Evolutionary conservation across 2,329 filamentous ascomycete species (phyloP), one percentile per base, ranked within the genome.

Genomic region (Colletotrichum sp.): DNA sequence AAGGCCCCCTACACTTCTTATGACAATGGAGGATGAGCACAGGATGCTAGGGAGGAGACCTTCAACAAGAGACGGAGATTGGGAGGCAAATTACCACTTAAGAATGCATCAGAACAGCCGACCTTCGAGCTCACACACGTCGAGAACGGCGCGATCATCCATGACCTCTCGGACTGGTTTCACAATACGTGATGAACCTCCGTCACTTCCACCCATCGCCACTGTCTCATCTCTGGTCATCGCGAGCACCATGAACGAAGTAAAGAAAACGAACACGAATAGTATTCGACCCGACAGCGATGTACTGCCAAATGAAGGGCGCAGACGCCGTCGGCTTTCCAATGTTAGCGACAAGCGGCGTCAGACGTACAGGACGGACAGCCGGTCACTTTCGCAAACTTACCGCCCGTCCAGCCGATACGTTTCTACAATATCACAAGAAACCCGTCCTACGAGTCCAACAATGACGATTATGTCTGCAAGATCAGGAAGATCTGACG

Each of bases 11-110:
- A 73, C 73, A 7, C 73, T 70, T 6, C 24, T 75, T 7, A 68
- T 75, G 73, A 69, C 73, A 18, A 75, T 68, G 70, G 70, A 75
- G 30, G 73, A 75, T 18, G 73, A 75, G 24, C 48, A 60, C 8
- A 68, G 58, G 18, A 58, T 73, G 9, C 52, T 73, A n/a, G 48
- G 64, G 4, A 16, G 64, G 3, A 68, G 64, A 13, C 64, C 70
- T 8, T 65, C 64, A 4, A 65, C 48, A 3, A 28, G 57, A 52
- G 64, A 73, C 28, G 58, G 48, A 6, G 28, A 69, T 7, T 65
- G 64, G 64, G 24, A 65, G n/a, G 26, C 70, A 18, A 28, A 21
- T 13, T 68, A 65, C n/a, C 64, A 60, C 32, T 12, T 52, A 5
- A 57, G 48, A 28, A 60, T 52, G 58, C 26, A 8, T 9, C 58